A percentile compares a stretch with the other conserved stretches of the same genome.
Conservation (phyloP, 495 filamentous ascomycete species). For the Lichenothelia convexa region DNA sequence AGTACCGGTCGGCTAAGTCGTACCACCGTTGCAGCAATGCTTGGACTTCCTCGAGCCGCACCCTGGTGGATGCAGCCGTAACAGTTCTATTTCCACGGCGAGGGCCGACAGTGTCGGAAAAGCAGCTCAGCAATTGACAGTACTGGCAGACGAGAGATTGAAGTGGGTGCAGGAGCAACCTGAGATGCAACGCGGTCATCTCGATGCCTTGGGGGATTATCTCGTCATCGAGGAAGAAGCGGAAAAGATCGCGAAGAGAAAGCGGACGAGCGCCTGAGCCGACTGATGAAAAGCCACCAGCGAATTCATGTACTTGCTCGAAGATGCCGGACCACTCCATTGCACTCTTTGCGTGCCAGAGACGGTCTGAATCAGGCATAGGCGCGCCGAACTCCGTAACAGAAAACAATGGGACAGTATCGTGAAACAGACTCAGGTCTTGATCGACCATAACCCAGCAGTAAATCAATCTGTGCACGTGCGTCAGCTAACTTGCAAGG, state of each 20-base stretch:
- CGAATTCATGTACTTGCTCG: constrained; percentile 30
- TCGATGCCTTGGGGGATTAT: constrained; percentile 20
- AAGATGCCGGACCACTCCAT: constrained; percentile 30
- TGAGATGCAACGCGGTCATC: constrained; percentile 21
- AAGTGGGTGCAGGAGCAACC: constrained; percentile 23
- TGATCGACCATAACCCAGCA: constrained; percentile 51
- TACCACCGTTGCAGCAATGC: constrained; percentile 38
- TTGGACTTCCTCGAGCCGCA: constrained; percentile 35
- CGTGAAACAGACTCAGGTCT: constrained; percentile 45
- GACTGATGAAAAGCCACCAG: constrained; percentile 22
- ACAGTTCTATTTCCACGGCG: constrained; percentile 22
- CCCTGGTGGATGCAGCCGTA: constrained; percentile 31
- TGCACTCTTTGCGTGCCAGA: constrained; percentile 30
- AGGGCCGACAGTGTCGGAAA: constrained; percentile 17
- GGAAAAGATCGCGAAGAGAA: constrained; percentile 39
- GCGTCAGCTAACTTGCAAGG: not conserved
- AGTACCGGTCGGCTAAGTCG: constrained; percentile 27
- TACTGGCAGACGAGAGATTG: constrained; percentile 23
- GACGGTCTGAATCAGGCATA: constrained; percentile 34
- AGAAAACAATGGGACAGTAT: constrained; percentile 36
- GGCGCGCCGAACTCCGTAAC: constrained; percentile 38
- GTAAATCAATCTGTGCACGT: constrained; percentile 32
- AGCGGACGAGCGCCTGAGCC: constrained; percentile 25
- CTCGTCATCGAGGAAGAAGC: constrained; percentile 25
- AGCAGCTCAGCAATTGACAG: constrained; percentile 23